Evolutionary conservation across 495 filamentous ascomycete species (phyloP).

Genomic region (Podospora didyma): DNA sequence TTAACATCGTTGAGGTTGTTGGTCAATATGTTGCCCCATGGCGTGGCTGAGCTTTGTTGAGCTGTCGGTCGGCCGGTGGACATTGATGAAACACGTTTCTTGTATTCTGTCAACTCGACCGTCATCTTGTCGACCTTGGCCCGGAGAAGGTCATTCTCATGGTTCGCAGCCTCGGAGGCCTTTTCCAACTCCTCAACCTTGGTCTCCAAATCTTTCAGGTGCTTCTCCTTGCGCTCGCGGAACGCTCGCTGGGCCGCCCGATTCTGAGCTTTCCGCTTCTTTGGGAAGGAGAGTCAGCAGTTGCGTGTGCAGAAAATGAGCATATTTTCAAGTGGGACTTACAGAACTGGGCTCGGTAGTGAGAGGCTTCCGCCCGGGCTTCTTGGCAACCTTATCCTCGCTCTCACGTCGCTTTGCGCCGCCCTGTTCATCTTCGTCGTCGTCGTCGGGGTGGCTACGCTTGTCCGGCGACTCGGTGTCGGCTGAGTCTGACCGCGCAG

Average conservation of each 20-base stretch:
- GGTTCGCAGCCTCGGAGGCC: slow-evolving; percentile 72
- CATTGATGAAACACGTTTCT: slow-evolving; percentile 71
- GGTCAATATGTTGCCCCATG: slow-evolving; percentile 42
- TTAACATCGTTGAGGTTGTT: slow-evolving; percentile 66
- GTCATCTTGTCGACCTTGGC: slow-evolving; percentile 84
- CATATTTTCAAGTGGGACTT: slow-evolving; percentile 38
- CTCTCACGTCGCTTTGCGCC: slow-evolving; percentile 78
- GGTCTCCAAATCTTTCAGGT: slow-evolving; percentile 90
- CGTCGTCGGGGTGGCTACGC: slow-evolving; percentile 71
- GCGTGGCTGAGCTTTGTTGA: slow-evolving; percentile 15
- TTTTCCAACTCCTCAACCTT: slow-evolving; percentile 94
- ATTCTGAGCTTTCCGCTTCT: slow-evolving; percentile 99
- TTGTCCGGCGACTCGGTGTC: slow-evolving; percentile 75
- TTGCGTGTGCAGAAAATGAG: background rate
- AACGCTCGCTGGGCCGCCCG: slow-evolving; percentile 95
- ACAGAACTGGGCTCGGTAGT: slow-evolving; percentile 95
- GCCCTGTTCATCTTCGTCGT: slow-evolving; percentile 56
- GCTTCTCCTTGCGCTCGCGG: slow-evolving; percentile 96
- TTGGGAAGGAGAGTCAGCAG: slow-evolving; percentile 40
- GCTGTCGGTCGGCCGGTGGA: slow-evolving; percentile 21
- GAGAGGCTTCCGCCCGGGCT: slow-evolving; percentile 92
- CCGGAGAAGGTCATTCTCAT: slow-evolving; percentile 81
- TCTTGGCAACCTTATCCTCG: slow-evolving; percentile 76
- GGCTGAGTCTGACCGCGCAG: slow-evolving; percentile 52
- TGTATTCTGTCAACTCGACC: slow-evolving; percentile 81